A percentile compares a stretch with the other conserved stretches of the same genome.
Conservation (phyloP, 169 alveolate species). For the Cryptosporidium parvum region DNA sequence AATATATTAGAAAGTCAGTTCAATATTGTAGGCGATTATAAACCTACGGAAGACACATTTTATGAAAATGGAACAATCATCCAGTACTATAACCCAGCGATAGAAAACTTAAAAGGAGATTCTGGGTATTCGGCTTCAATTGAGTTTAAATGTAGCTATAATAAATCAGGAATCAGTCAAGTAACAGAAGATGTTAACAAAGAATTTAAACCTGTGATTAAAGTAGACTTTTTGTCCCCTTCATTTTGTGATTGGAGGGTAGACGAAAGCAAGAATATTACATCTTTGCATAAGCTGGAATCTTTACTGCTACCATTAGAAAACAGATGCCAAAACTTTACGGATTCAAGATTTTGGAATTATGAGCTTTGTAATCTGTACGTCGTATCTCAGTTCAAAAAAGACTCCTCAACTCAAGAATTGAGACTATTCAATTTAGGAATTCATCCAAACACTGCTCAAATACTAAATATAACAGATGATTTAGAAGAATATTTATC, state of each 20-base stretch:
- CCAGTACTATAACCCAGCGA: conserved; percentile 38
- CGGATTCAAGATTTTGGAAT: conserved; percentile 50
- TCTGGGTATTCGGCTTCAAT: conserved; percentile 37
- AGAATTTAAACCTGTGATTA: conserved; percentile 11
- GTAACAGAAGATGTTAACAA: conserved; percentile 2
- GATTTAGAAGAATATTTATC: conserved; percentile 12
- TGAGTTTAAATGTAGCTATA: conserved; percentile 24
- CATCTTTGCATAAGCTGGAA: conserved; percentile 8
- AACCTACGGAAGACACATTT: conserved; percentile 26
- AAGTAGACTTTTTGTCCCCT: conserved; percentile 20
- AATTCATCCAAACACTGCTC: not conserved
- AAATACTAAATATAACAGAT: not conserved
- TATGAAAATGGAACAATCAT: conserved; percentile 31
- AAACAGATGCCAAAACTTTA: conserved; percentile 52
- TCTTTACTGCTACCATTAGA: conserved; percentile 30
- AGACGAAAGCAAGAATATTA: conserved; percentile 25
- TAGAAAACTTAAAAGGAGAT: not conserved
- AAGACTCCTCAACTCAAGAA: not conserved
- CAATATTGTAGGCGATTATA: conserved; percentile 38
- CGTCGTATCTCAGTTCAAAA: conserved; percentile 50
- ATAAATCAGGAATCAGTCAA: conserved; percentile 13
- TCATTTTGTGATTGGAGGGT: conserved; percentile 70
- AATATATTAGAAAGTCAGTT: conserved; percentile 42
- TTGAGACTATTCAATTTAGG: conserved; percentile 17
- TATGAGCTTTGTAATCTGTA: conserved; percentile 50